Percentiles rank a stretch among this genome's conserved stretches.
These are phyloP conservation scores for Ophiostoma ulmi DNA, from an alignment of 2,329 filamentous ascomycete genomes.

Conservation along the genomic window DNA sequence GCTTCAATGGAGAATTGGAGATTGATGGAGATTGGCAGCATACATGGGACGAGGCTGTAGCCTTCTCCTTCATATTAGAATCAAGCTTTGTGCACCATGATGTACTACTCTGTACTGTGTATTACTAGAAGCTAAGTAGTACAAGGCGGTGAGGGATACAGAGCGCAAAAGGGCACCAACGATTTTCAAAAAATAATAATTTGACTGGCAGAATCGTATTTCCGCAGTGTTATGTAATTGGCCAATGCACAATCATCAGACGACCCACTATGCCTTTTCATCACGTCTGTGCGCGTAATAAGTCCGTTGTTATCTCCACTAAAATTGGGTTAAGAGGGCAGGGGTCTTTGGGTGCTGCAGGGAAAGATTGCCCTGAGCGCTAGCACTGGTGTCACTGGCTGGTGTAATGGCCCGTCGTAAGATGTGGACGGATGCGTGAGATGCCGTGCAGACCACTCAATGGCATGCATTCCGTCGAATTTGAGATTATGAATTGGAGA, in stretches of 20 bases:
- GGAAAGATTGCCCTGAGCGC: neutral
- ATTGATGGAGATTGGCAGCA: neutral
- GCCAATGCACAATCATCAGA: neutral
- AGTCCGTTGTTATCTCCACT: neutral
- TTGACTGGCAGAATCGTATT: neutral
- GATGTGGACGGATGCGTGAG: constrained; percentile 11
- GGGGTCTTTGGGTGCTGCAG: neutral
- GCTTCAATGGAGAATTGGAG: neutral
- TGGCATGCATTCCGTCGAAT: neutral
- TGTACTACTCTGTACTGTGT: neutral
- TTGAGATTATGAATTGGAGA: too few species aligned
- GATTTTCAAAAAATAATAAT: neutral
- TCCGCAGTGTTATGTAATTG: constrained; percentile 8
- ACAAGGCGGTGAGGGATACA: neutral
- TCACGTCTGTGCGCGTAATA: neutral
- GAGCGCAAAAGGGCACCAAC: neutral
- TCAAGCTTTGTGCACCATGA: constrained; percentile 4
- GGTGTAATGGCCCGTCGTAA: neutral
- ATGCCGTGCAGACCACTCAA: constrained; percentile 4
- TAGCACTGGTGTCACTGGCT: neutral
- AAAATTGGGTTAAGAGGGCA: neutral
- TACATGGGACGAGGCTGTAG: neutral
- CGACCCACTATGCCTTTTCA: neutral
- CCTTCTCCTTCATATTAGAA: neutral
- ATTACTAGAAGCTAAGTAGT: neutral